Percentiles rank a stretch among this genome's conserved stretches.
Conservation (phyloP, 2,329 filamentous ascomycete species). For the Penicillium sp. region DNA sequence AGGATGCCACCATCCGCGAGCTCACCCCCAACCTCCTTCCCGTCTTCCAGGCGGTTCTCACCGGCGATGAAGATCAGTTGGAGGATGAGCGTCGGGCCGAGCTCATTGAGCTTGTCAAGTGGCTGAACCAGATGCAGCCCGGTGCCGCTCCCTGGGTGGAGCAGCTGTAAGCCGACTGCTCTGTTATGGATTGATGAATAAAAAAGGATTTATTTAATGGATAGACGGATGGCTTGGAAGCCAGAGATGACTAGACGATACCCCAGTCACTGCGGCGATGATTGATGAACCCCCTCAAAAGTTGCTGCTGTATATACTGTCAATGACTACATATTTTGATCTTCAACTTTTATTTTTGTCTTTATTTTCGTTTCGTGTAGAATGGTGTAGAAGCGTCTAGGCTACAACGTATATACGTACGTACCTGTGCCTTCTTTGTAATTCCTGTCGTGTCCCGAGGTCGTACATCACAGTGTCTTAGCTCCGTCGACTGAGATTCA, state of each 20-base stretch:
- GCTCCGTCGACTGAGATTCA: slow-evolving; percentile 22
- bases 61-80: slow-evolving; percentile 39
- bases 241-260: slow-evolving; percentile 28
- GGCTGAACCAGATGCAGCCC: slow-evolving; percentile 40
- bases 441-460: background rate
- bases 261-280: slow-evolving; percentile 24
- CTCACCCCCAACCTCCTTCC: slow-evolving; percentile 42
- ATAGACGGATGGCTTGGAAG: slow-evolving; percentile 24
- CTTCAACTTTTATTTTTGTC: background rate
- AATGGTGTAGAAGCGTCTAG: background rate
- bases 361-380: background rate
- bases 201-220: slow-evolving; percentile 18
- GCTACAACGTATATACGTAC: background rate
- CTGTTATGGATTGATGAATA: slow-evolving; percentile 17
- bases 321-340: slow-evolving; percentile 14
- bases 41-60: slow-evolving; percentile 42
- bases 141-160: slow-evolving; percentile 34
- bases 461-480: background rate
- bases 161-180: slow-evolving; percentile 24
- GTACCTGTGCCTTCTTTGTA: background rate
- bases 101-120: slow-evolving; percentile 42
- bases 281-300: slow-evolving; percentile 25
- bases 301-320: slow-evolving; percentile 23
- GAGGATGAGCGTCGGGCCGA: slow-evolving; percentile 42
- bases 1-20: slow-evolving; percentile 39